These are phyloP conservation scores for Sphagnum contortum DNA, from an alignment of 225 moss, liverwort and hornwort species.

Conservation along the genomic window DNA sequence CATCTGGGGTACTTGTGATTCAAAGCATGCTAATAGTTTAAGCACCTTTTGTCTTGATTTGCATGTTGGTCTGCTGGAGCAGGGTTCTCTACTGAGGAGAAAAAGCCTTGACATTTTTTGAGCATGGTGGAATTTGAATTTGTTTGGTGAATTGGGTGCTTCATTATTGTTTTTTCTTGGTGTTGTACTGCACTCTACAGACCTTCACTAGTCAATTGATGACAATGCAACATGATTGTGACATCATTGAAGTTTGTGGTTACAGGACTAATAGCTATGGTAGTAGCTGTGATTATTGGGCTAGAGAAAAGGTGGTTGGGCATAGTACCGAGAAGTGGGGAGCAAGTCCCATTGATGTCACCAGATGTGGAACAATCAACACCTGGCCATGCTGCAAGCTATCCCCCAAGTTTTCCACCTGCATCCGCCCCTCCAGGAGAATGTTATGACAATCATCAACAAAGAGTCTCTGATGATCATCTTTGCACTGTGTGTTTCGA, in stretches of 20 bases:
- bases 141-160: neutral
- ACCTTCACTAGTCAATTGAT: no score
- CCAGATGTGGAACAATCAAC: slow-evolving; percentile 9
- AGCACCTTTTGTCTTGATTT: neutral
- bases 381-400: slow-evolving; percentile 7
- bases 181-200: no score
- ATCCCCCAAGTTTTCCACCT: slow-evolving; percentile 13
- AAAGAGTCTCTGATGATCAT: slow-evolving; percentile 22
- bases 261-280: slow-evolving; percentile 17
- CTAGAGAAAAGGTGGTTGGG: slow-evolving; percentile 8
- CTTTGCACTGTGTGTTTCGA: slow-evolving; percentile 54
- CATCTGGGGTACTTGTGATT: slow-evolving; percentile 27
- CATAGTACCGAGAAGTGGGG: slow-evolving; percentile 18
- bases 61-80: no score
- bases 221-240: no score
- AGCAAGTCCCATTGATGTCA: slow-evolving; percentile 36
- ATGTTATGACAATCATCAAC: slow-evolving; percentile 7
- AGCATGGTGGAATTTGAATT: neutral
- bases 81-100: neutral
- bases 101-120: neutral
- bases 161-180: neutral
- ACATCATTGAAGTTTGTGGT: neutral
- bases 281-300: slow-evolving; percentile 7
- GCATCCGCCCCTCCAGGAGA: slow-evolving; percentile 12
- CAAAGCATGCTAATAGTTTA: neutral